Base-by-base conservation (phyloP, 192 early-diverging fungal species). In the Spizellomyces punctatus region DNA sequence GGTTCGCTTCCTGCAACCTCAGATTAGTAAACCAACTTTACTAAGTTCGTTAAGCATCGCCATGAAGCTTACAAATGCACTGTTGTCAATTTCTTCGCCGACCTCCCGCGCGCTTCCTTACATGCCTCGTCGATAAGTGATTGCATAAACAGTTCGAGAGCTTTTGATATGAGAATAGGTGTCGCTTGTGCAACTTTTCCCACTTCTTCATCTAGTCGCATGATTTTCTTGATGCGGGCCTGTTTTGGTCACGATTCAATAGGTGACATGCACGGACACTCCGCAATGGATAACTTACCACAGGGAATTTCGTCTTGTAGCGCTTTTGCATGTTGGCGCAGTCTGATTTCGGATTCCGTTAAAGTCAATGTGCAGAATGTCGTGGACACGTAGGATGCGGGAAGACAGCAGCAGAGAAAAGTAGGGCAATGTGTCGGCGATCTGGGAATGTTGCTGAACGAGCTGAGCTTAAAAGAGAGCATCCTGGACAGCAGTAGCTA, bases 151-250 rank as follows among this genome's bases (percentile, higher is more conserved):
- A 95, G 85, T 79, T 99, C 97, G 41, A 99, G 79, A 7, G 93
- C 91, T 74, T 95, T 95, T n/a, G 93, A 96, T 56, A 98, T 95
- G 43, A 99, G 84, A 19, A 98, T 89, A 5, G 97, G 97, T 9
- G 97, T 99, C 21, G 93, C 95, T 71, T 95, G 93, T 1, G 96
- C 93, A 75, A 99, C 94, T 79, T 99, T 99, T 56, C 97, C 97
- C 4, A 99, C 95, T 74, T 99, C 97, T 58, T 99, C 97, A 79
- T 99, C 97, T 81, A 92, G 88, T 75, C 97, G 93, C 97, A 99
- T 99, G 67, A 99, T 99, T 88, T 97, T 96, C 77, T 99, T 99
- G 83, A 99, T 99, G 47, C 97, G 91, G 17, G 95, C 96, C 95
- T 98, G 72, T 9, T 16, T 16, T 16, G 52, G 19, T 52, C 44